Conservation (phyloP, 805 yeast species). For the Kuraishia ogatae region DNA sequence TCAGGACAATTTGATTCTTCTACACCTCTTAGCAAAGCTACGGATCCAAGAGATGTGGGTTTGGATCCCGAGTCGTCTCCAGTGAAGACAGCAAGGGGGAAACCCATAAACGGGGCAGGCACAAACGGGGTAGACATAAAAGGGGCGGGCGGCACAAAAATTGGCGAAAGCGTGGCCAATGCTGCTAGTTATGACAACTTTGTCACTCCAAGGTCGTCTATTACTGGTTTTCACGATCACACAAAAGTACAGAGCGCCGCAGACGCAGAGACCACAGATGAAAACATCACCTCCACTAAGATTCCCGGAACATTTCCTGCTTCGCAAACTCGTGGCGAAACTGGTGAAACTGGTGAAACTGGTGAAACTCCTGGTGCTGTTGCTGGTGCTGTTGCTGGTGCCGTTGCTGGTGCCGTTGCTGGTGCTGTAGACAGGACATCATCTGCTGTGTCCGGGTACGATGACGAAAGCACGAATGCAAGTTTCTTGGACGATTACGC, state of each 20-base stretch:
- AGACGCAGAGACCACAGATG: too few relatives aligned
- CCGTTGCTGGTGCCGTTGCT: too few relatives aligned
- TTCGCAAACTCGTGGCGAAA: too few relatives aligned
- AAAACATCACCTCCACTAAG: not conserved
- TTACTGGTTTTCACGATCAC: not conserved
- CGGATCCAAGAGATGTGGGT: not conserved
- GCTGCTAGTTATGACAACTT: not conserved
- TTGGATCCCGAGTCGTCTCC: not conserved
- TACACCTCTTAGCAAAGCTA: not conserved
- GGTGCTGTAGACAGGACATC: not conserved
- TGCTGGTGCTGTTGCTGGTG: too few relatives aligned
- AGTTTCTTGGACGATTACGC: not conserved
- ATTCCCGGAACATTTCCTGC: not conserved
- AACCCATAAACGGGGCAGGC: not conserved
- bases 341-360: too few relatives aligned
- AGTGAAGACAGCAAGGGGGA: not conserved
- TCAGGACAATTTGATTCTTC: not conserved
- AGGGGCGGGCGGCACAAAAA: too few relatives aligned
- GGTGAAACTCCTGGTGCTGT: too few relatives aligned
- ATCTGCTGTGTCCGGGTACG: not conserved
- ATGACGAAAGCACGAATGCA: not conserved
- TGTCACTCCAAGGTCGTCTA: not conserved
- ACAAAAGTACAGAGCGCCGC: too few relatives aligned
- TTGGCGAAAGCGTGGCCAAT: not conserved
- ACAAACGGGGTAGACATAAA: too few relatives aligned